Evolutionary conservation across 768 basidiomycete genomes (phyloP), one percentile per base, ranked within the genome.

Genomic region (Lentinula boryana): DNA sequence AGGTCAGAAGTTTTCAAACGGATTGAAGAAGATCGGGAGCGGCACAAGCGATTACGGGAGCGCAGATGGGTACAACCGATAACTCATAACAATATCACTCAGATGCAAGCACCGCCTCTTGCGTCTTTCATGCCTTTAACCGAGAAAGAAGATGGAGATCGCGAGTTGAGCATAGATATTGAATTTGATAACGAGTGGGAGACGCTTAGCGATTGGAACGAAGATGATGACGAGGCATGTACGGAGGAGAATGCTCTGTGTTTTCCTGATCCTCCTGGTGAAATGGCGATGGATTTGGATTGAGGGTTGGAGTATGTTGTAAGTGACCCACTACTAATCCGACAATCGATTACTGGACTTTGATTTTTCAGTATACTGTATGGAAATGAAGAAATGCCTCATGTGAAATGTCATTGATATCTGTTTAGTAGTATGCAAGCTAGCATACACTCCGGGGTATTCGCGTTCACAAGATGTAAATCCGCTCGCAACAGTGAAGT

Each of bases 111-210:
- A 61, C 68, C 80, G 40, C 81, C 76, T 27, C 73, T 88, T 4
- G 81, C 84, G 7, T 82, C 82, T 36, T 88, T 88, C 70, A 71
- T 85, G 60, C 86, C 86, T 1, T 70, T 87, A 21, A 77, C 79
- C 7, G 81, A 80, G 46, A 69, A 79, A 2, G 74, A 69, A 13
- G 80, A 82, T 55, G 83, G 82, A 0, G 80, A 80, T 48, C 82
- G 83, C 43, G 86, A 89, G 68, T 65, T 86, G 40, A 76, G 85
- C 18, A 74, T 88, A 48, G 91, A 92, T 65, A 88, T 93, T 59
- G 90, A 93, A 70, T 93, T 93, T 66, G 91, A 93, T 67, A 91
- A 92, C 63, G 89, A 89, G 63, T 93, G 91, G 91, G 91, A 93
- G 71, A 84, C 89, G 44, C 91, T 88, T 55, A 92, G 91, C 65